These are phyloP conservation scores for Penicillium ochrochloron DNA, from an alignment of 495 filamentous ascomycete genomes.

Conservation along the genomic window DNA sequence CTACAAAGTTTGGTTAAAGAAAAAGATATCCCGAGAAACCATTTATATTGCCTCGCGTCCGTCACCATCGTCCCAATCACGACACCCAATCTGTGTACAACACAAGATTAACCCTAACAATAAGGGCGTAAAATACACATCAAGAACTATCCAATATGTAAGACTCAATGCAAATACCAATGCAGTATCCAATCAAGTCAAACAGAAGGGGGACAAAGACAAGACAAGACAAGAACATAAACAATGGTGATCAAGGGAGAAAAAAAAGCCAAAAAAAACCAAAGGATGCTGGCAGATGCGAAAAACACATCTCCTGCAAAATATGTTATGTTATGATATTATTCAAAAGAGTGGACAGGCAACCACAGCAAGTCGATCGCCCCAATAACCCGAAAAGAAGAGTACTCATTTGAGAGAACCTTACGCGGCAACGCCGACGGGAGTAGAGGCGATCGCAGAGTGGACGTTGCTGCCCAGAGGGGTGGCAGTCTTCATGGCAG, in stretches of 20 bases:
- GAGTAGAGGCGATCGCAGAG: constrained; percentile 32
- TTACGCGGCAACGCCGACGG: constrained; percentile 45
- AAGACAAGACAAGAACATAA: constrained; percentile 3
- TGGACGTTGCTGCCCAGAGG: constrained; percentile 29
- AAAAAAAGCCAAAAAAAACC: neutral
- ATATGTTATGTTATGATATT: constrained; percentile 7
- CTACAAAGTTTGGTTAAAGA: neutral
- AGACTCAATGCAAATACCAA: neutral
- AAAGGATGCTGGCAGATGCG: neutral
- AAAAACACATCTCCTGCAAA: neutral
- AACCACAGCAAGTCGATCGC: constrained; percentile 1
- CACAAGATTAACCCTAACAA: constrained; percentile 1
- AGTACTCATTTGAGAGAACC: neutral
- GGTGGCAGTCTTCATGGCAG: constrained; percentile 38
- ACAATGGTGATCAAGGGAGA: constrained; percentile 5
- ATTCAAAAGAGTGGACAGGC: constrained; percentile 13
- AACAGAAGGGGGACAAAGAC: neutral
- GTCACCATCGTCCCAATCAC: neutral
- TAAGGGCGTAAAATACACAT: neutral
- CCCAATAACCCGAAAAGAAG: constrained; percentile 8
- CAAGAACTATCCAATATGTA: neutral
- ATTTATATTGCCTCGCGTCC: constrained; percentile 4
- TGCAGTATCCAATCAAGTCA: neutral
- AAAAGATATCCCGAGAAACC: neutral
- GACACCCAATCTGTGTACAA: constrained; percentile 2